A percentile compares a stretch with the other conserved stretches of the same genome.
Conservation (phyloP, 2,329 filamentous ascomycete genomes). For the Lecanoromycetidae sp. region DNA sequence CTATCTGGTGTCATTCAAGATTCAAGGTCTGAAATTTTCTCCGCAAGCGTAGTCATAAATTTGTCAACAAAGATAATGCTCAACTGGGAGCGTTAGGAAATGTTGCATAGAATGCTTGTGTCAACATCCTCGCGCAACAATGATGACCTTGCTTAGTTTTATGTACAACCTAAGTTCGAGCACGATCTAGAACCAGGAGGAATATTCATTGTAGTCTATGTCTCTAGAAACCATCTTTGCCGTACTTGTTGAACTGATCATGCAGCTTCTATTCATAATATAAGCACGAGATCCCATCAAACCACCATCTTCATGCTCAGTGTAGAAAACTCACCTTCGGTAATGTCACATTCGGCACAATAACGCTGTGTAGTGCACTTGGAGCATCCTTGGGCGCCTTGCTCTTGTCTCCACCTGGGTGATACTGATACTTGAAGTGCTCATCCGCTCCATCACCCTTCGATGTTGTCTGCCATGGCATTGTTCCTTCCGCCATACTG, state of each 20-base stretch:
- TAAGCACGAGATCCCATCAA: conserved; percentile 10
- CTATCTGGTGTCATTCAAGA: not conserved
- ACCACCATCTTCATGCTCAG: not conserved
- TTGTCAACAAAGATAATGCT: no score
- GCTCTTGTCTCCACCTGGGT: conserved; percentile 71
- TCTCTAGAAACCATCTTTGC: conserved; percentile 80
- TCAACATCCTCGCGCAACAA: no score
- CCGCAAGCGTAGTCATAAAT: no score
- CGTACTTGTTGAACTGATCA: conserved; percentile 99
- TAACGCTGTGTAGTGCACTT: conserved; percentile 86
- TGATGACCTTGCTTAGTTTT: no score
- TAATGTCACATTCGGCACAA: conserved; percentile 85
- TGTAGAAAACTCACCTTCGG: conserved; percentile 69
- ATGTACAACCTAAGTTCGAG: no score
- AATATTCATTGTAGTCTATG: no score
- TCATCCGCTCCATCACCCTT: conserved; percentile 47
- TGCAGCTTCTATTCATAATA: conserved; percentile 56
- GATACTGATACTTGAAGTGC: conserved; percentile 59
- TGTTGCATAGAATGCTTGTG: no score
- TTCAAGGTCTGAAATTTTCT: no score
- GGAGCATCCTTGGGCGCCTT: conserved; percentile 75
- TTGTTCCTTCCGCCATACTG: conserved; percentile 59
- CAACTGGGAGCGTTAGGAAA: no score
- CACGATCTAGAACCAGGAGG: no score
- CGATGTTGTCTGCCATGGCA: conserved; percentile 75